A percentile compares a stretch with the other conserved stretches of the same genome.
phyloP scores from a whole-genome alignment of 2,329 filamentous ascomycete species.

The Aspergillus cejpii region DNA sequence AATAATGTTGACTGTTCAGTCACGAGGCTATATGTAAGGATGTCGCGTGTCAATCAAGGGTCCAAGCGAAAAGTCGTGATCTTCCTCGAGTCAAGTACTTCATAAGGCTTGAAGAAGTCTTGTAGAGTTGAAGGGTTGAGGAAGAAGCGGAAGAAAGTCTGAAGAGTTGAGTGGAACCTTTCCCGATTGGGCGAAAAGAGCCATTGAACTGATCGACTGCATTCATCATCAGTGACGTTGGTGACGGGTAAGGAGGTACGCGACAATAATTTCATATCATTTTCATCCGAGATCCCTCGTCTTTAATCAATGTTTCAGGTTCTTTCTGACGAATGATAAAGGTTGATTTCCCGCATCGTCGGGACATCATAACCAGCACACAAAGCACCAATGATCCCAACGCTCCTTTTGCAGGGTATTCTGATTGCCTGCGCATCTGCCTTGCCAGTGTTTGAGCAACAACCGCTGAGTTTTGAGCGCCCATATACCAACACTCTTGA shows the following conservation, averaged over 20 bases:
- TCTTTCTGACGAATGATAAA: neutral
- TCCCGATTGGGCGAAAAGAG: neutral
- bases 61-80: no score
- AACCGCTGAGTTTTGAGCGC: slow-evolving; percentile 10
- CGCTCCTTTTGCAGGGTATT: slow-evolving; percentile 8
- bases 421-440: slow-evolving; percentile 14
- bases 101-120: no score
- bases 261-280: neutral
- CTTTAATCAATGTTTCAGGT: neutral
- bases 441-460: slow-evolving; percentile 16
- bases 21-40: neutral
- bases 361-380: slow-evolving; percentile 1
- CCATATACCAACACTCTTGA: slow-evolving; percentile 1
- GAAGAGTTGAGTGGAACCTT: neutral
- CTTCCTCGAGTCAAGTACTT: no score
- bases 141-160: neutral
- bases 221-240: neutral
- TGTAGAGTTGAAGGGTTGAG: neutral
- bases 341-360: slow-evolving; percentile 3
- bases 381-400: slow-evolving; percentile 17
- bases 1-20: neutral
- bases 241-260: neutral
- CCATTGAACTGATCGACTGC: neutral
- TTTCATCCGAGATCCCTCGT: neutral
- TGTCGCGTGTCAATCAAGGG: neutral